These are phyloP conservation scores for Fusarium verticillioides DNA, from an alignment of 2,329 filamentous ascomycete genomes.

Conservation along the genomic window DNA sequence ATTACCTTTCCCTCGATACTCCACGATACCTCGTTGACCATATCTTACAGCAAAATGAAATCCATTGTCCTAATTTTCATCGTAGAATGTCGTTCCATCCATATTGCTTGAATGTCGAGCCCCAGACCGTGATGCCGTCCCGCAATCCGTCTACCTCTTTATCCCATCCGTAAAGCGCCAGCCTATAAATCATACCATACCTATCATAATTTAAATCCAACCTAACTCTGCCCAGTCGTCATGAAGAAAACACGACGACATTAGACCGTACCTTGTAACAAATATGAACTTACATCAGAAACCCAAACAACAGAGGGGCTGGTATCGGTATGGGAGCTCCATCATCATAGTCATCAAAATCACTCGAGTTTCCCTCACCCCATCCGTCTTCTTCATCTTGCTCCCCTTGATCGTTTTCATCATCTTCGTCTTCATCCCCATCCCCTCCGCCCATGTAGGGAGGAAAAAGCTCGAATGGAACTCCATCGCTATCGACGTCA, in stretches of 20 bases:
- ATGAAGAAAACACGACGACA: neutral
- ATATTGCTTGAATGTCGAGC: conserved; percentile 10
- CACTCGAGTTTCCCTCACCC: conserved; percentile 20
- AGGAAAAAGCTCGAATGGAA: conserved; percentile 10
- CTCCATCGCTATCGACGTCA: conserved; percentile 22
- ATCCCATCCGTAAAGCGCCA: conserved; percentile 32
- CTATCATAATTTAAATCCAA: neutral
- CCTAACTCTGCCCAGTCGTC: neutral
- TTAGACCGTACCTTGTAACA: neutral
- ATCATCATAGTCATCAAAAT: conserved; percentile 40
- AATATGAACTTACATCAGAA: conserved; percentile 32
- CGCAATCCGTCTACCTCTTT: conserved; percentile 8
- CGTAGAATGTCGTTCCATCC: conserved; percentile 1
- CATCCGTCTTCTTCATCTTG: conserved; percentile 20
- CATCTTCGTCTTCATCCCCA: conserved; percentile 24
- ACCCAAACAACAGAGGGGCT: conserved; percentile 36
- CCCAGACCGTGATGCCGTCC: conserved; percentile 8
- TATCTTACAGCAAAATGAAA: neutral
- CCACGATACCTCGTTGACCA: neutral
- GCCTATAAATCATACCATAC: conserved; percentile 11
- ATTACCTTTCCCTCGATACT: neutral
- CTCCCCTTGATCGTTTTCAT: conserved; percentile 8
- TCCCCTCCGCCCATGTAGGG: conserved; percentile 11
- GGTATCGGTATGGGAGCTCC: conserved; percentile 29
- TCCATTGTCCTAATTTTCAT: neutral